Evolutionary conservation across 768 basidiomycete species (phyloP).

Genomic region (Strobilomyces echinocephalus): DNA sequence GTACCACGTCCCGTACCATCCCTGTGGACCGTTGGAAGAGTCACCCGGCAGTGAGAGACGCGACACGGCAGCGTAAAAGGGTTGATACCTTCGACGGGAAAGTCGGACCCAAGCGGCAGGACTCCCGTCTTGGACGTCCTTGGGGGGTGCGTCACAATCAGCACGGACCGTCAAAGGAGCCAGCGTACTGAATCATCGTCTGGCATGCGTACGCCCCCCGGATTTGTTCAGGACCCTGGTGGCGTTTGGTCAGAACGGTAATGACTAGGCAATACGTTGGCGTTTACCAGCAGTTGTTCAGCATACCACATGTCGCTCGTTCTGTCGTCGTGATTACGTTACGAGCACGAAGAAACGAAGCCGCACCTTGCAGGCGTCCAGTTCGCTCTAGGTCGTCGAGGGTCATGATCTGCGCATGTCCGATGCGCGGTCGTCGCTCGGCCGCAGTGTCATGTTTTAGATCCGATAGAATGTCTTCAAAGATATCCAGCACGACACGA

Average conservation of each 20-base stretch:
- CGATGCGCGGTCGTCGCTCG: slow-evolving; percentile 71
- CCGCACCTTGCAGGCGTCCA: slow-evolving; percentile 67
- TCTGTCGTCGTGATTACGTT: slow-evolving; percentile 31
- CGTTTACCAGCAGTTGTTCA: slow-evolving; percentile 62
- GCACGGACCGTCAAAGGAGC: background rate
- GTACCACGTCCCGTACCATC: slow-evolving; percentile 56
- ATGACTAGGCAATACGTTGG: slow-evolving; percentile 1
- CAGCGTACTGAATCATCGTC: slow-evolving; percentile 61
- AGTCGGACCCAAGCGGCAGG: slow-evolving; percentile 86
- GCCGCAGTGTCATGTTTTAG: slow-evolving; percentile 21
- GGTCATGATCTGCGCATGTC: slow-evolving; percentile 89
- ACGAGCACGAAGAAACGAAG: background rate
- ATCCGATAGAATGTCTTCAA: slow-evolving; percentile 53
- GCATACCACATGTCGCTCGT: slow-evolving; percentile 94
- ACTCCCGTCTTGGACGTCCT: slow-evolving; percentile 50
- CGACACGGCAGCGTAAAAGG: slow-evolving; percentile 87
- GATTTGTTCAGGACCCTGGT: slow-evolving; percentile 73
- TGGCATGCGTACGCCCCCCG: slow-evolving; percentile 89
- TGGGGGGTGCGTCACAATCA: background rate
- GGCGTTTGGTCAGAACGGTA: background rate
- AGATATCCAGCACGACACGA: slow-evolving; percentile 75
- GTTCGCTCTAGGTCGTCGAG: slow-evolving; percentile 63
- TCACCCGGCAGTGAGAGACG: slow-evolving; percentile 62
- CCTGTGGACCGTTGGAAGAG: slow-evolving; percentile 77
- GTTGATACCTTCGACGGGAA: slow-evolving; percentile 89